These are phyloP conservation scores for Hygrophorus russula DNA, from an alignment of 768 basidiomycete genomes.

Conservation along the genomic window DNA sequence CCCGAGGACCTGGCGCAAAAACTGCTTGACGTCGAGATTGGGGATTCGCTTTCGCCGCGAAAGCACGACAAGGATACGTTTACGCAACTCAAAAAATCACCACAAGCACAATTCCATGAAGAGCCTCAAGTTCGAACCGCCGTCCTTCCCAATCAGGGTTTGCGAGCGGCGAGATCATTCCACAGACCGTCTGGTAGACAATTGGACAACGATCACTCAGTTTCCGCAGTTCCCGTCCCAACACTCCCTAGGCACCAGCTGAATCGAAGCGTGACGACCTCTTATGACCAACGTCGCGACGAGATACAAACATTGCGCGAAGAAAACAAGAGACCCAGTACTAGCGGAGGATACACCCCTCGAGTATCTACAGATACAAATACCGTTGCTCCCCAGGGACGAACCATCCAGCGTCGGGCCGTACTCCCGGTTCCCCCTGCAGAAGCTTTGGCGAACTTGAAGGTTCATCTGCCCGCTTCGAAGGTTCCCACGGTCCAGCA, in stretches of 20 bases:
- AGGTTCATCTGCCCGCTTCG: constrained; percentile 13
- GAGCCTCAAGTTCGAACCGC: constrained; percentile 1
- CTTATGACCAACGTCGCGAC: constrained; percentile 12
- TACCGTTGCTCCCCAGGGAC: constrained; percentile 13
- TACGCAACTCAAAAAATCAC: not conserved
- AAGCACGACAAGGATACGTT: constrained; percentile 10
- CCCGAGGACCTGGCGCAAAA: constrained; percentile 50
- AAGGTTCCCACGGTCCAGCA: constrained; percentile 39
- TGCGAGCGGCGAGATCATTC: constrained; percentile 53
- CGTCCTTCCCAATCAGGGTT: constrained; percentile 12
- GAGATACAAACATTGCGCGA: constrained; percentile 1
- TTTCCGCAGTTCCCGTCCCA: constrained; percentile 22
- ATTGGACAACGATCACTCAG: constrained; percentile 20
- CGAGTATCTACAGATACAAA: constrained; percentile 16
- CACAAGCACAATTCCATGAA: not conserved
- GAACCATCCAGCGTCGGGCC: constrained; percentile 19
- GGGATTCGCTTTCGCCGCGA: constrained; percentile 12
- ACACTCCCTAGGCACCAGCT: constrained; percentile 20
- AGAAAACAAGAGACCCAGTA: not conserved
- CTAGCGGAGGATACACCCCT: not conserved
- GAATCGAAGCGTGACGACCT: constrained; percentile 25
- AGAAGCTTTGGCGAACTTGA: constrained; percentile 18
- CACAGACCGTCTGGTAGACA: constrained; percentile 32
- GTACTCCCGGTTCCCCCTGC: constrained; percentile 25
- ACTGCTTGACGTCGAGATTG: constrained; percentile 38